Base-by-base conservation (phyloP, 2,329 filamentous ascomycete genomes). In the Fusarium sororula region DNA sequence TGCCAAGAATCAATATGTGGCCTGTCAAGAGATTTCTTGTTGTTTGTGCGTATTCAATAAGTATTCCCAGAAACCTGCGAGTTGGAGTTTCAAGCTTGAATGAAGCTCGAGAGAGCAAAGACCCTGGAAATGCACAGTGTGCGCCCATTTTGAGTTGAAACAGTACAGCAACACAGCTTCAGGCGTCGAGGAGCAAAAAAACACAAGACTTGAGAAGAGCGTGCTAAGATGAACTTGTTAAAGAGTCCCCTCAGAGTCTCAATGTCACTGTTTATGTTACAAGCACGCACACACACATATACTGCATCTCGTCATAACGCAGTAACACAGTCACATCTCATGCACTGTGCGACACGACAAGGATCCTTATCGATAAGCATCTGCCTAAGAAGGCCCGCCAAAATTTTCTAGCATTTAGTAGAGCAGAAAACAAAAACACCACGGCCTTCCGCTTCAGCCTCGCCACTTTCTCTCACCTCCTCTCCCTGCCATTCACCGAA, bases 321-420 rank as follows among this genome's bases (percentile, higher is more conserved):
- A 47, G 48, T 42, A 18, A 7, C 38, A 20, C 28, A 6, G 14
- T 12, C 20, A 3, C 12, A 26, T 42, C 24, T 37, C 12, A 17
- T 41, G 28, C 39, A 79, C 76, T 76, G 74, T 78, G 22, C 39
- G 20, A 30, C 45, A 57, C 39, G 20, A 32, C 45, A 55, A 38
- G 18, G 24, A 35, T 63, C 32, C 67, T 82, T 83, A 83, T 83
- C 81, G 81, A 82, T 82, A 80, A 80, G 30, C 47, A 58, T 39
- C 66, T 54, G 18, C 53, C 66, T 55, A 65, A 63, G 38, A 57
- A 56, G 70, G 75, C 77, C 78, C 74, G 76, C 78, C 78, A 78
- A 79, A 80, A 73, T 76, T 79, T 80, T 80, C 77, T 63, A 63
- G 63, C 39, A 58, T 58, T 63, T 48, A 48, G 26, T 26, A 28